Conservation (phyloP, 495 filamentous ascomycete genomes). For the Hypoxylon rickii region DNA sequence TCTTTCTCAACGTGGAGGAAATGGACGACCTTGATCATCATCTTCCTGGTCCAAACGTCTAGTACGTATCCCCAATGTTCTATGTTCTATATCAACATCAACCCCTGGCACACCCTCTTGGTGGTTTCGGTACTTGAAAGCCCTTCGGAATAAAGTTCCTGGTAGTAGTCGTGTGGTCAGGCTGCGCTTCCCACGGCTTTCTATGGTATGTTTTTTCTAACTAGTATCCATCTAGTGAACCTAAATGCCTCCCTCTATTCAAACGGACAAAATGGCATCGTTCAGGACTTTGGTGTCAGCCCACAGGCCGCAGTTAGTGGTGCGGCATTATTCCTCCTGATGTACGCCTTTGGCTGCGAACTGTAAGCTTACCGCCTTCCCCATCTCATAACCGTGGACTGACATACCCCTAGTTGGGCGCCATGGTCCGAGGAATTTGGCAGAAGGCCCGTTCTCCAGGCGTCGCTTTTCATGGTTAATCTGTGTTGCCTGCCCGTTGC, state of each 20-base stretch:
- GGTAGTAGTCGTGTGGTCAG: no score
- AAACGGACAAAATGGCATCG: constrained; percentile 65
- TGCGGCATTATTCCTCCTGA: constrained; percentile 71
- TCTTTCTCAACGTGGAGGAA: constrained; percentile 67
- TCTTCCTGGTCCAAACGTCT: constrained; percentile 76
- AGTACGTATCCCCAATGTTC: constrained; percentile 37
- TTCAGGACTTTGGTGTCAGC: constrained; percentile 65
- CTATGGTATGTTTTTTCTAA: no score
- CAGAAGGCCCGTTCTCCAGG: constrained; percentile 71
- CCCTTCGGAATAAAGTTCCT: no score
- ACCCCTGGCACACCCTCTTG: background rate
- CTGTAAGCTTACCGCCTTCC: constrained; percentile 42
- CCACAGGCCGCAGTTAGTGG: constrained; percentile 66
- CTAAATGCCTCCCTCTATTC: constrained; percentile 77
- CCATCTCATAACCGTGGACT: background rate
- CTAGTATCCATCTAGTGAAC: constrained; percentile 57
- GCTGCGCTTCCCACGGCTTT: no score
- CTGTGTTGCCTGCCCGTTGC: constrained; percentile 76
- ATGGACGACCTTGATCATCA: constrained; percentile 71
- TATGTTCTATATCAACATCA: constrained; percentile 43
- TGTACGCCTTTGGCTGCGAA: constrained; percentile 81
- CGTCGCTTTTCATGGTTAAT: constrained; percentile 73
- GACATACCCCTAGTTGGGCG: constrained; percentile 59
- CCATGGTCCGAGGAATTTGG: constrained; percentile 82
- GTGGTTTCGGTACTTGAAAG: no score